phyloP scores from a whole-genome alignment of 73 alveolate genomes.

The Stentor roeselii region DNA sequence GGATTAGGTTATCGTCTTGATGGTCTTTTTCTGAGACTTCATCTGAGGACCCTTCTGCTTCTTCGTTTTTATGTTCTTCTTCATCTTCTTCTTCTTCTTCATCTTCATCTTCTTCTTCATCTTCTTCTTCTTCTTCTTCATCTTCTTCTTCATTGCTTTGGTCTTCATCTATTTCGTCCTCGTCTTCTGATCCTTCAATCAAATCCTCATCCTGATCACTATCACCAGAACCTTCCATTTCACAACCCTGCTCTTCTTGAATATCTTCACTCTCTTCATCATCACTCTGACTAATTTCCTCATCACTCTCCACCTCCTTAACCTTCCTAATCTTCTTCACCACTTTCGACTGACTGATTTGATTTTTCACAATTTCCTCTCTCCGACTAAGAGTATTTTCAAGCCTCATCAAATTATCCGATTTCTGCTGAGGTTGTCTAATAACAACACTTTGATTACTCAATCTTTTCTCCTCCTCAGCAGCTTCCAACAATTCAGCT shows the following conservation, averaged over 20 bases:
- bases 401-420: slow-evolving; percentile 42
- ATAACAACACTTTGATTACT: slow-evolving; percentile 38
- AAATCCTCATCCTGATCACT: slow-evolving; percentile 50
- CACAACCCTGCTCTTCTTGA: slow-evolving; percentile 51
- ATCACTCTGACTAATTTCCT: slow-evolving; percentile 39
- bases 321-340: slow-evolving; percentile 38
- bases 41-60: neutral
- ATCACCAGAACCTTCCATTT: slow-evolving; percentile 40
- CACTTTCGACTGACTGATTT: slow-evolving; percentile 39
- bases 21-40: slow-evolving; percentile 24
- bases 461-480: slow-evolving; percentile 37
- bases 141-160: slow-evolving; percentile 49
- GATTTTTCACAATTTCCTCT: too few species aligned
- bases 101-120: slow-evolving; percentile 35
- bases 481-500: slow-evolving; percentile 37
- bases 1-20: neutral
- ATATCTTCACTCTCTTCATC: slow-evolving; percentile 54
- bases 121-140: slow-evolving; percentile 41
- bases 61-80: neutral
- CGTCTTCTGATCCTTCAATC: slow-evolving; percentile 47
- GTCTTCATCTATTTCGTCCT: slow-evolving; percentile 52
- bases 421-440: slow-evolving; percentile 50
- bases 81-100: slow-evolving; percentile 49
- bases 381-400: slow-evolving; percentile 33
- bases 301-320: slow-evolving; percentile 61